phyloP scores from a whole-genome alignment of 1,284 basidiomycete genomes.

The Athelia psychrophila region DNA sequence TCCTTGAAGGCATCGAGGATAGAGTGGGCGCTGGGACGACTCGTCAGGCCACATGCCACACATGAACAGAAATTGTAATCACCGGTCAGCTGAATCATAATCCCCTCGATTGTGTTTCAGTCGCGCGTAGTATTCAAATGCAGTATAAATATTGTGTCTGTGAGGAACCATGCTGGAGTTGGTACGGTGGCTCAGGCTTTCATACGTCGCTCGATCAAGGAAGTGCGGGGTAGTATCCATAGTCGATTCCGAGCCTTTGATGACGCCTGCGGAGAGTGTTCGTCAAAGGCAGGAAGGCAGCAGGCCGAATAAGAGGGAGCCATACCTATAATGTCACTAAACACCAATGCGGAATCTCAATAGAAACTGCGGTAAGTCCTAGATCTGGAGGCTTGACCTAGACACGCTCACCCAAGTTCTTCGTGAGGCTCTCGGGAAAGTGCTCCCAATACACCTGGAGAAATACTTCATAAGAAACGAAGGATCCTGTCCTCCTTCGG shows the following conservation, averaged over 20 bases:
- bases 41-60: not conserved
- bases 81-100: conserved; percentile 66
- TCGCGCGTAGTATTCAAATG: conserved; percentile 55
- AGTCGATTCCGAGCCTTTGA: conserved; percentile 62
- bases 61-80: conserved; percentile 3
- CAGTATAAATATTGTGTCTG: conserved; percentile 45
- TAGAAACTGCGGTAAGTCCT: not conserved
- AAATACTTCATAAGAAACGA: conserved; percentile 54
- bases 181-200: conserved; percentile 43
- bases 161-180: conserved; percentile 53
- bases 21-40: not conserved
- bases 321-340: conserved; percentile 67
- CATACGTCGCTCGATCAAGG: conserved; percentile 45
- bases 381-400: not conserved
- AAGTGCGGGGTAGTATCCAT: conserved; percentile 30
- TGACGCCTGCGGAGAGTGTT: conserved; percentile 44
- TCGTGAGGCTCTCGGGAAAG: conserved; percentile 53
- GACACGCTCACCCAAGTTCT: conserved; percentile 44
- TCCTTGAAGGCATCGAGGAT: not conserved
- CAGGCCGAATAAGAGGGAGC: conserved; percentile 2
- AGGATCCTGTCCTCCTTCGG: conserved; percentile 10
- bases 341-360: conserved; percentile 61
- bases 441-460: conserved; percentile 59
- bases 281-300: not conserved
- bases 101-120: conserved; percentile 43